phyloP scores from a whole-genome alignment of 164 flowering plant genomes.

The grape (Vitis vinifera) region ASM3070453v1 NC_081810.1:16793501-16794000 shows the following conservation, averaged over 20 bases:
- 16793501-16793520: background rate
- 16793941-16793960: conserved; percentile 72
- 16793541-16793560: conserved; percentile 54
- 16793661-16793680: conserved; percentile 79
- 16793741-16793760: conserved; percentile 5
- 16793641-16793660: conserved; percentile 74
- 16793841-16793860: conserved; percentile 72
- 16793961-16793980: conserved; percentile 80
- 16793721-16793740: background rate
- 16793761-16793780: background rate
- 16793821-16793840: conserved; percentile 90
- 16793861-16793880: conserved; percentile 54
- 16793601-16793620: conserved; percentile 60
- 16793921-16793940: conserved; percentile 88
- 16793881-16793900: conserved; percentile 51
- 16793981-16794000: conserved; percentile 65
- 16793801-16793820: conserved; percentile 62
- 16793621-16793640: conserved; percentile 56
- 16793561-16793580: conserved; percentile 74
- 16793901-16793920: conserved; percentile 82
- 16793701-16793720: conserved; percentile 57
- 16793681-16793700: conserved; percentile 78
- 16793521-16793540: background rate
- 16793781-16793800: conserved; percentile 41
- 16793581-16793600: conserved; percentile 77